These are phyloP conservation scores for Ambrosia hybrid DNA, from an alignment of 140 eudicot genomes.

Conservation along the genomic window DNA sequence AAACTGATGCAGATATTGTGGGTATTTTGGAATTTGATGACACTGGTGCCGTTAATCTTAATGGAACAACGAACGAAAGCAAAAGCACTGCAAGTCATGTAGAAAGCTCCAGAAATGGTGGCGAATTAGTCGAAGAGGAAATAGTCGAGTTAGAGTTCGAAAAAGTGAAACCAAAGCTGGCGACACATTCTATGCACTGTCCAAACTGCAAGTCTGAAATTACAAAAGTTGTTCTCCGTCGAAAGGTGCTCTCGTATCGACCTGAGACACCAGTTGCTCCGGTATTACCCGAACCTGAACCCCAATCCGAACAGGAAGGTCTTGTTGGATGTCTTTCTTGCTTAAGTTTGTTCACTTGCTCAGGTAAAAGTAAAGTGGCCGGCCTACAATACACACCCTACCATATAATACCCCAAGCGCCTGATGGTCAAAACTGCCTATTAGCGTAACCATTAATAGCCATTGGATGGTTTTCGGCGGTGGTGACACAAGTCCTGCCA, in stretches of 20 bases:
- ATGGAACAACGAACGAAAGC: neutral
- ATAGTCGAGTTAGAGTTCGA: slow-evolving; percentile 44
- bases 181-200: slow-evolving; percentile 29
- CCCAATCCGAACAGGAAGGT: neutral
- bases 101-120: neutral
- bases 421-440: too few relatives aligned
- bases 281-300: neutral
- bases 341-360: slow-evolving; percentile 42
- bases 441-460: too few relatives aligned
- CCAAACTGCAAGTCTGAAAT: slow-evolving; percentile 40
- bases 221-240: slow-evolving; percentile 48
- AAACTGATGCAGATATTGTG: too few relatives aligned
- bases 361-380: slow-evolving; percentile 18
- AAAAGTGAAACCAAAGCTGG: slow-evolving; percentile 28
- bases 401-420: too few relatives aligned
- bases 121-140: slow-evolving; percentile 39
- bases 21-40: neutral
- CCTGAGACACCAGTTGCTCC: too few relatives aligned
- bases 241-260: neutral
- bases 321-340: slow-evolving; percentile 49
- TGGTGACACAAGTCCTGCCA: too few relatives aligned
- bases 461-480: too few relatives aligned
- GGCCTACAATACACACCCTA: too few relatives aligned
- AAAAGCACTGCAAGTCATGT: neutral
- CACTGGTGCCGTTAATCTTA: neutral